These are phyloP conservation scores for Colletotrichum salicis DNA, from an alignment of 2,329 filamentous ascomycete species.

Conservation along the genomic window DNA sequence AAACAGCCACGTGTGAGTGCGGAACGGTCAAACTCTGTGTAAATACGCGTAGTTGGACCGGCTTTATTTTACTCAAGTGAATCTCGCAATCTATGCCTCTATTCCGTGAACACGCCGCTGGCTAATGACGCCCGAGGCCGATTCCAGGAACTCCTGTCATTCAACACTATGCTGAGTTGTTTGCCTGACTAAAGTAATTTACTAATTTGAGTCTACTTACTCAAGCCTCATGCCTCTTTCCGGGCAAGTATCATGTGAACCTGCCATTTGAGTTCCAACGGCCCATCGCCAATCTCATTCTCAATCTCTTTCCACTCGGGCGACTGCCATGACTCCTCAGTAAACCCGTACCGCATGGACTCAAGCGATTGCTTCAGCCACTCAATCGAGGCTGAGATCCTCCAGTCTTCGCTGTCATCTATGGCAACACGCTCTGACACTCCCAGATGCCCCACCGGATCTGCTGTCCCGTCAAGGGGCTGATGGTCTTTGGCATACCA, in stretches of 20 bases:
- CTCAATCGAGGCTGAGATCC: slow-evolving; percentile 13
- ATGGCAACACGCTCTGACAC: neutral
- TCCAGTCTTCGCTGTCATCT: slow-evolving; percentile 14
- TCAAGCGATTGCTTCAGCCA: slow-evolving; percentile 27
- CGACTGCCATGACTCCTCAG: slow-evolving; percentile 21
- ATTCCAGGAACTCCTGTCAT: neutral
- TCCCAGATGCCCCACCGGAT: neutral
- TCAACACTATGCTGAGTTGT: neutral
- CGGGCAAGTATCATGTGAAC: slow-evolving; percentile 24
- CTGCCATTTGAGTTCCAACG: slow-evolving; percentile 22
- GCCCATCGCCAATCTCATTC: neutral
- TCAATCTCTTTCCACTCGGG: slow-evolving; percentile 5
- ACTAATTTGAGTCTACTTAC: neutral
- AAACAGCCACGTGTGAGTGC: neutral
- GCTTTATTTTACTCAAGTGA: neutral
- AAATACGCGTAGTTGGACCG: neutral
- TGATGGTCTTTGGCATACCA: slow-evolving; percentile 23
- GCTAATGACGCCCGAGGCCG: too few relatives aligned
- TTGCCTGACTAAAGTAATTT: neutral
- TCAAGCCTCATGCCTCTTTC: neutral
- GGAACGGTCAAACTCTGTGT: neutral
- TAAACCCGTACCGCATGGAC: slow-evolving; percentile 23
- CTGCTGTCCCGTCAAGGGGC: slow-evolving; percentile 1
- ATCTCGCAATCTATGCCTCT: neutral
- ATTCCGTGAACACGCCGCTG: neutral